Evolutionary conservation across 2,329 filamentous ascomycete genomes (phyloP), one percentile per base, ranked within the genome.

Genomic region (Sporothrix inflata): DNA sequence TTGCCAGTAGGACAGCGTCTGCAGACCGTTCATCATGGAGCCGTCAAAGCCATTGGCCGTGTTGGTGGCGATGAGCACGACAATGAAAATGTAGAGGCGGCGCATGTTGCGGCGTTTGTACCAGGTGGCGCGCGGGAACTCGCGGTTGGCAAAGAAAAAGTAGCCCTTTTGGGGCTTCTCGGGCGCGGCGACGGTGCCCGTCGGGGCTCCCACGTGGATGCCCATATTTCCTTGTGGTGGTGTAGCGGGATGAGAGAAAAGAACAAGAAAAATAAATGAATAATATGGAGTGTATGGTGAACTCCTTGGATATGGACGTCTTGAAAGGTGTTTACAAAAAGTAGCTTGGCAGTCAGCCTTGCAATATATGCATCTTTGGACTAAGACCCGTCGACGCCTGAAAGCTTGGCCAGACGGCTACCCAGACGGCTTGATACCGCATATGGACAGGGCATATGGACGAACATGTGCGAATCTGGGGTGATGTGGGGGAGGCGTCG

Each of bases 11-110:
- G 61, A 49, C 21, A 66, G 61, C 14, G 61, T 49, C 61, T 47
- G 40, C 40, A 66, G 61, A 11, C 61, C 61, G 61, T 66, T 66
- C 61, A 49, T 49, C 61, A 47, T 66, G 24, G 61, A 47, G 24
- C 61, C 61, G 24, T 66, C 61, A 12, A 47, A 66, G 61, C 61
- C 61, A 14, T 66, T 66, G 61, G 61, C 60, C 6, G 61, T 49
- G 42, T 47, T 47, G 40, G 61, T 66, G 21, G 42, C 40, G 40
- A 49, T 49, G 14, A 66, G 60, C 12, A 49, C 61, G 24, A 66
- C 14, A 14, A 30, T 47, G 6, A 30, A 66, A 16, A 49, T n/a
- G 61, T 66, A n/a, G 40, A 66, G 61, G 14, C 21, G 61, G 24
- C 24, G 40, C 61, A 66, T 27, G 42, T 66, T 27, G 61, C 12